These are phyloP conservation scores for Podospora didyma DNA, from an alignment of 495 filamentous ascomycete species.

Conservation along the genomic window DNA sequence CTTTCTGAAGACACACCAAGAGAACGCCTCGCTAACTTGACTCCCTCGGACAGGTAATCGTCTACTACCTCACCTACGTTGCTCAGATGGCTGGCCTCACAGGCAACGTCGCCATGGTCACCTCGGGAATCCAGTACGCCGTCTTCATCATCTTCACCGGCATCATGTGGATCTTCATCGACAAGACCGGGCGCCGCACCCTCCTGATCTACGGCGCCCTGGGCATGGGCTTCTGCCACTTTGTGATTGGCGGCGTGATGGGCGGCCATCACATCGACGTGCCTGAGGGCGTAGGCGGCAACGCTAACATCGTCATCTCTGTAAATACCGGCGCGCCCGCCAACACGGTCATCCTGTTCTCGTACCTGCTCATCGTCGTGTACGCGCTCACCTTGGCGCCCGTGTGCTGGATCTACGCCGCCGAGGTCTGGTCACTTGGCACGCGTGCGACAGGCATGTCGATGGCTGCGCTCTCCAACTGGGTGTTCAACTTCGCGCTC, in stretches of 20 bases:
- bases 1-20: no score
- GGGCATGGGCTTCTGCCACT: conserved; percentile 66
- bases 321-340: conserved; percentile 54
- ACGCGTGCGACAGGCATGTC: conserved; percentile 70
- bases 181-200: conserved; percentile 66
- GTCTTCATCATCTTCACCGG: conserved; percentile 70
- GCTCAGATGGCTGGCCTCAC: conserved; percentile 63
- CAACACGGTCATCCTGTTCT: conserved; percentile 67
- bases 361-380: conserved; percentile 66
- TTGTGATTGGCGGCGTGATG: conserved; percentile 58
- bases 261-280: conserved; percentile 39
- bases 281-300: conserved; percentile 57
- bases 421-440: conserved; percentile 72
- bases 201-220: conserved; percentile 67
- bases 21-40: no score
- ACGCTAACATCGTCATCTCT: conserved; percentile 61
- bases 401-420: conserved; percentile 69
- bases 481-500: conserved; percentile 74
- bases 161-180: conserved; percentile 65
- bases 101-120: conserved; percentile 63
- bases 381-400: conserved; percentile 70
- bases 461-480: conserved; percentile 64
- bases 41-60: no score
- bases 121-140: conserved; percentile 69
- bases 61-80: conserved; percentile 70